Conservation (phyloP, 2,329 filamentous ascomycete species). For the Scedosporium apiospermum region DNA sequence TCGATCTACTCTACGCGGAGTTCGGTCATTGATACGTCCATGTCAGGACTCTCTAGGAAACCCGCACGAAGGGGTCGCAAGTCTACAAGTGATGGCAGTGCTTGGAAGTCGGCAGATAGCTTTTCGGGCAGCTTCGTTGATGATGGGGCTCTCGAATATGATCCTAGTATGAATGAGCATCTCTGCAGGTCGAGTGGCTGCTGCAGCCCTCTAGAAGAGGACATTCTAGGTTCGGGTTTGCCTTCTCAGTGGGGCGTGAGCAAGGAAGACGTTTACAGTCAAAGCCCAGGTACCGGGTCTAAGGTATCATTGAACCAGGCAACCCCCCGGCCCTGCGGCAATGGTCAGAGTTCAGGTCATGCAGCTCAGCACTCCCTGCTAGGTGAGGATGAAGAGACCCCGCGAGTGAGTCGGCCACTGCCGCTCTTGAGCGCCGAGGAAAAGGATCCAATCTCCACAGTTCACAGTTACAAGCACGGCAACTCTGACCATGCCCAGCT, state of each 20-base stretch:
- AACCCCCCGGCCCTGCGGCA: no score
- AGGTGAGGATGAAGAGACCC: neutral
- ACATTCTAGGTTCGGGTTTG: neutral
- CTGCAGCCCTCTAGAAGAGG: neutral
- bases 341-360: neutral
- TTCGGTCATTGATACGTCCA: neutral
- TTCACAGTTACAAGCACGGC: neutral
- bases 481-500: neutral
- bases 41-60: neutral
- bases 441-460: neutral
- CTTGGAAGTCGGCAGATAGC: neutral
- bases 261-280: neutral
- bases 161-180: neutral
- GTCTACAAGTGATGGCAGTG: neutral
- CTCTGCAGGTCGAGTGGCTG: neutral
- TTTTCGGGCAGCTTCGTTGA: neutral
- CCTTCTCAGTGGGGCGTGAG: neutral
- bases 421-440: neutral
- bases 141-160: neutral
- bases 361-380: neutral
- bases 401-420: neutral
- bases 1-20: neutral
- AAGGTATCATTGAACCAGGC: no score
- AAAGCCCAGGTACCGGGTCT: neutral
- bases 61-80: neutral